phyloP scores from a whole-genome alignment of 2,329 filamentous ascomycete genomes.

The Botrytis elliptica region DNA sequence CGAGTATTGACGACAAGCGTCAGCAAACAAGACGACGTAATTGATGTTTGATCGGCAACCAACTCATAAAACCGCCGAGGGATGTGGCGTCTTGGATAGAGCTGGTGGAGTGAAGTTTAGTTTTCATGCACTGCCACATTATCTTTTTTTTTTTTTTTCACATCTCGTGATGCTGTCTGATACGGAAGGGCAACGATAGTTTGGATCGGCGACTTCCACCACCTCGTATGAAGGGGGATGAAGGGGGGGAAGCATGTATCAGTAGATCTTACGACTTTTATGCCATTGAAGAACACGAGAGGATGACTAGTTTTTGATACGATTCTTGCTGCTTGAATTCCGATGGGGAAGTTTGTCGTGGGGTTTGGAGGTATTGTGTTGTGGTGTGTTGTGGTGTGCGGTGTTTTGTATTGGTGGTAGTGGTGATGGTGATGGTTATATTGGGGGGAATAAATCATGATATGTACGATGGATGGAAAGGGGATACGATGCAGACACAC shows the following conservation, averaged over 20 bases:
- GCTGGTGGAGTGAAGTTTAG: not conserved
- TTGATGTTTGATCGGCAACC: not conserved
- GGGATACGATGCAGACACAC: not conserved
- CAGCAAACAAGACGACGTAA: not conserved
- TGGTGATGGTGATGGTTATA: not conserved
- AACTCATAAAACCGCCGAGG: not conserved
- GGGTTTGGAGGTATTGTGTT: not conserved
- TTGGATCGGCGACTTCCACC: conserved; percentile 14
- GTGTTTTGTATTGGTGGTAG: not conserved
- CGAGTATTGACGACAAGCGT: not conserved
- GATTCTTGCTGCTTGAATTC: not conserved
- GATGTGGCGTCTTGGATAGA: not conserved
- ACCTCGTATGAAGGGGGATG: not conserved
- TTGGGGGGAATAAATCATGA: not conserved
- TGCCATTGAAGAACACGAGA: conserved; percentile 13
- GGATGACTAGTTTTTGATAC: not conserved
- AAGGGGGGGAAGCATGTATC: not conserved
- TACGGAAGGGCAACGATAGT: not conserved
- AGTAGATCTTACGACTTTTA: conserved; percentile 17
- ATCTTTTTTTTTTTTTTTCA: conserved; percentile 20
- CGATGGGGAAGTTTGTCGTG: not conserved
- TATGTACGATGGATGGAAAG: not conserved
- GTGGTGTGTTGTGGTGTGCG: not conserved
- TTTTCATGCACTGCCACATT: conserved; percentile 21
- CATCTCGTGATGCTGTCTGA: conserved; percentile 28